Percentiles rank a stretch among this genome's conserved stretches.
phyloP scores from a whole-genome alignment of 1,284 basidiomycete species.

The Microbotryum violaceum region DNA sequence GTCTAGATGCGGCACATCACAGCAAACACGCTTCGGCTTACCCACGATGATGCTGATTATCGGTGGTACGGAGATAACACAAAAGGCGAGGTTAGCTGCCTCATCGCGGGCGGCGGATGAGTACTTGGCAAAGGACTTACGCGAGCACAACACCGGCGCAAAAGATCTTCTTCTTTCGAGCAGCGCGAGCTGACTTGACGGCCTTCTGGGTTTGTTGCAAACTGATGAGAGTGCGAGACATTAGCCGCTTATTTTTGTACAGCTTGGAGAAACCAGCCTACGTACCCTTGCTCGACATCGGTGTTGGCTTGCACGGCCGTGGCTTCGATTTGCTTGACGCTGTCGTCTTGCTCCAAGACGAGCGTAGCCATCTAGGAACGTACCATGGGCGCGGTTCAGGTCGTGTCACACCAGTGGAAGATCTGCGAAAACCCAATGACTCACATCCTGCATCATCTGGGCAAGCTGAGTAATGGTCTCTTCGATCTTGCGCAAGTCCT shows the following conservation, averaged over 20 bases:
- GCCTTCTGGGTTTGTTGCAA: constrained; percentile 62
- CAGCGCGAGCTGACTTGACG: constrained; percentile 62
- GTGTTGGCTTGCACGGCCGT: constrained; percentile 56
- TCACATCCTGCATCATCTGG: constrained; percentile 55
- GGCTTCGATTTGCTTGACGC: constrained; percentile 57
- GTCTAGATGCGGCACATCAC: too few species aligned
- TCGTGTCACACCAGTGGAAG: background rate
- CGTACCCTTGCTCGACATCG: constrained; percentile 64
- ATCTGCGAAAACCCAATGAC: background rate
- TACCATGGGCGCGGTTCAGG: constrained; percentile 46
- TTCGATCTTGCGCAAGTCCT: constrained; percentile 81
- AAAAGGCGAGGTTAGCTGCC: too few species aligned
- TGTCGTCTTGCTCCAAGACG: constrained; percentile 69
- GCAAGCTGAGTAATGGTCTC: constrained; percentile 77
- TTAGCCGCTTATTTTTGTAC: background rate
- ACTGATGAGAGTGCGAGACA: constrained; percentile 35
- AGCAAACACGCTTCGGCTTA: too few species aligned
- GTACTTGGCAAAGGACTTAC: too few species aligned
- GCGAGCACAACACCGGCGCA: too few species aligned
- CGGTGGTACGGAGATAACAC: too few species aligned
- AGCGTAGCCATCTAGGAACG: constrained; percentile 60
- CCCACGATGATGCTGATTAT: too few species aligned
- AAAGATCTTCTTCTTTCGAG: constrained; percentile 55
- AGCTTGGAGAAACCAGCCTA: constrained; percentile 12
- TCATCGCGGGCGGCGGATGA: too few species aligned